Evolutionary conservation across 2,329 filamentous ascomycete genomes (phyloP).

Genomic region (Chalaropsis thielavioides): DNA sequence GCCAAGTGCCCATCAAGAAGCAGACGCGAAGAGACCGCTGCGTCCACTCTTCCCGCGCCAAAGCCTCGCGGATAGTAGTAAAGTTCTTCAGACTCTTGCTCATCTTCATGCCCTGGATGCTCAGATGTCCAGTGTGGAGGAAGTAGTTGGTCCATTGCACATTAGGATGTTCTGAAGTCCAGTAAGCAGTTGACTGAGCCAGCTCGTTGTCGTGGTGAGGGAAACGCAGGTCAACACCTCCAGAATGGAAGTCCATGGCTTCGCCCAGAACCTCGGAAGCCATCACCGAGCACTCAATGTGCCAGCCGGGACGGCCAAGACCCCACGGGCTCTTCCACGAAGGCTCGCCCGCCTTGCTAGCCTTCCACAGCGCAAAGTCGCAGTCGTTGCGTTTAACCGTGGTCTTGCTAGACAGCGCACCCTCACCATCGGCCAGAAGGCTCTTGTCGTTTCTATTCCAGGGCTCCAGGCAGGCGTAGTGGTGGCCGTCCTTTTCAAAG

Average conservation of each 20-base stretch:
- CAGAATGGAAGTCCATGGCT: slow-evolving; percentile 83
- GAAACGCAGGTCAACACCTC: slow-evolving; percentile 80
- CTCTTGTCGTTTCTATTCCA: slow-evolving; percentile 74
- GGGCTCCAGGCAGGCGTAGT: slow-evolving; percentile 72
- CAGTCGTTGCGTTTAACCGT: slow-evolving; percentile 58
- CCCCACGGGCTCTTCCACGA: slow-evolving; percentile 85
- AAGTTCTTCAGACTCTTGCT: slow-evolving; percentile 94
- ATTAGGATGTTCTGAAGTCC: slow-evolving; percentile 16
- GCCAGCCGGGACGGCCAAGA: slow-evolving; percentile 79
- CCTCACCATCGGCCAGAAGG: slow-evolving; percentile 78
- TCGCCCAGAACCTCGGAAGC: slow-evolving; percentile 74
- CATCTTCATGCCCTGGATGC: slow-evolving; percentile 85
- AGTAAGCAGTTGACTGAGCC: slow-evolving; percentile 82
- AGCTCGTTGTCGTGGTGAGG: slow-evolving; percentile 83
- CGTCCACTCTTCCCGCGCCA: slow-evolving; percentile 53
- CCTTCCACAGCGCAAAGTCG: slow-evolving; percentile 92
- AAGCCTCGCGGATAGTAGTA: slow-evolving; percentile 75
- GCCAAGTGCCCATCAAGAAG: slow-evolving; percentile 79
- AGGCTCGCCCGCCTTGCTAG: slow-evolving; percentile 80
- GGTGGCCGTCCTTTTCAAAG: slow-evolving; percentile 72
- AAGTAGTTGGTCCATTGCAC: slow-evolving; percentile 89
- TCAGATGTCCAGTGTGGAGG: slow-evolving; percentile 81
- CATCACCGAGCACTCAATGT: slow-evolving; percentile 96
- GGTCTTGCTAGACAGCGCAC: slow-evolving; percentile 51
- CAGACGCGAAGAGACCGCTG: slow-evolving; percentile 68